These are phyloP conservation scores for Tympanopsis confertula DNA, from an alignment of 2,329 filamentous ascomycete species.

Conservation along the genomic window DNA sequence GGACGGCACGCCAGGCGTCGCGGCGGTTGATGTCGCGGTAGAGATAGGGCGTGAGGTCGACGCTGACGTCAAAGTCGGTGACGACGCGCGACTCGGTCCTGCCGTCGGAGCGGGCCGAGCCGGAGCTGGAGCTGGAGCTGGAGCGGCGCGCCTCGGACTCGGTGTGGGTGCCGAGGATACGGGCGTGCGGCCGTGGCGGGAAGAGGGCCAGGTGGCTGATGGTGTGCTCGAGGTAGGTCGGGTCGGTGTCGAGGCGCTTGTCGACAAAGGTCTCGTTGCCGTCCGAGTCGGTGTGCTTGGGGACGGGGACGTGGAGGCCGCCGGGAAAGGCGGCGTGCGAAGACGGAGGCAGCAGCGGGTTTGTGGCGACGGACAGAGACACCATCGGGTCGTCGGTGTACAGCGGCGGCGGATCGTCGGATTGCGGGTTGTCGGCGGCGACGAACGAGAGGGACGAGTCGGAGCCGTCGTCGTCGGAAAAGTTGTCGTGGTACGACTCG, in stretches of 20 bases:
- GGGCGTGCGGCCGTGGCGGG: slow-evolving; percentile 41
- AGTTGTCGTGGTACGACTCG: slow-evolving; percentile 13
- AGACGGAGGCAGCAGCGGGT: not conserved
- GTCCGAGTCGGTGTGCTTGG: slow-evolving; percentile 14
- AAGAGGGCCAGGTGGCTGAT: slow-evolving; percentile 27
- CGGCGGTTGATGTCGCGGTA: slow-evolving; percentile 28
- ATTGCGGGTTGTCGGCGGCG: slow-evolving; percentile 3
- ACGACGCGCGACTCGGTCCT: slow-evolving; percentile 33
- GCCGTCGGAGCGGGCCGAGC: slow-evolving; percentile 20
- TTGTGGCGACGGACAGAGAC: slow-evolving; percentile 3
- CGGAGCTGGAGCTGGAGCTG: not conserved
- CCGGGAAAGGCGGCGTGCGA: not conserved
- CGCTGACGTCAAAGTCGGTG: slow-evolving; percentile 45
- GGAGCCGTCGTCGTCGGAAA: slow-evolving; percentile 23
- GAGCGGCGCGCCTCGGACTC: slow-evolving; percentile 15
- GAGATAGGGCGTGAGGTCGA: slow-evolving; percentile 48
- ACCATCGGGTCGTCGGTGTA: slow-evolving; percentile 25
- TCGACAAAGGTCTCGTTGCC: slow-evolving; percentile 30
- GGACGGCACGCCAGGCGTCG: slow-evolving; percentile 29
- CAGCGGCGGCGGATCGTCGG: slow-evolving; percentile 31
- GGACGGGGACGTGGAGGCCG: slow-evolving; percentile 5
- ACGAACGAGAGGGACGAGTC: slow-evolving; percentile 9
- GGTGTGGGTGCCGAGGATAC: slow-evolving; percentile 39
- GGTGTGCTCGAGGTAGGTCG: slow-evolving; percentile 28
- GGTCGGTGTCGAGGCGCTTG: slow-evolving; percentile 29